These are phyloP conservation scores for Coemansia sp. DNA, from an alignment of 192 early-diverging fungal species.

Conservation along the genomic window DNA sequence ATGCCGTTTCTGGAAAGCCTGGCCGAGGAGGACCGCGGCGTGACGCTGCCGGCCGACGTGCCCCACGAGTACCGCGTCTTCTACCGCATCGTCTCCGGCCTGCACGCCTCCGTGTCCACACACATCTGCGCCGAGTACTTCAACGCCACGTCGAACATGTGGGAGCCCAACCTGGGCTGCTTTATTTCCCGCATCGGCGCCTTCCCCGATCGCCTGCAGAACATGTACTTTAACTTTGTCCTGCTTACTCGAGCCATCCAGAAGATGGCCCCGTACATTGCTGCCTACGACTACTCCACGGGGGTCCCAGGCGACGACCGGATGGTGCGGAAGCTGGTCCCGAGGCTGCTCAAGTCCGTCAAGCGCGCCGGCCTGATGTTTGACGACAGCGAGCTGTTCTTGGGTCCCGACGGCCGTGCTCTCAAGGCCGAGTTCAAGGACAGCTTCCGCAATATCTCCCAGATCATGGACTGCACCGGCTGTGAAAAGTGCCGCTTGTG, in stretches of 20 bases:
- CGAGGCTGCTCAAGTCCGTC: constrained; percentile 30
- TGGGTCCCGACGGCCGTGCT: constrained; percentile 56
- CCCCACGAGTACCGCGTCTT: constrained; percentile 44
- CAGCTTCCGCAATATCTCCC: constrained; percentile 92
- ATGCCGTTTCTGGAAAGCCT: constrained; percentile 53
- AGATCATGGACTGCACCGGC: constrained; percentile 98
- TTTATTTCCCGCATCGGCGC: constrained; percentile 83
- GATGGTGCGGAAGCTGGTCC: constrained; percentile 42
- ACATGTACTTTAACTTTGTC: constrained; percentile 93
- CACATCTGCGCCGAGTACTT: constrained; percentile 96
- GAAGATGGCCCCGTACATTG: constrained; percentile 77
- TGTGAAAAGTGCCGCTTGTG: constrained; percentile 99
- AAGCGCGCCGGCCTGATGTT: constrained; percentile 65
- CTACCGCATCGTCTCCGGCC: constrained; percentile 58
- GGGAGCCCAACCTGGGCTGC: constrained; percentile 91
- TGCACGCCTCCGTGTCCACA: constrained; percentile 95
- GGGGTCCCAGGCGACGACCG: constrained; percentile 59
- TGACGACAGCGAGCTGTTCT: constrained; percentile 87
- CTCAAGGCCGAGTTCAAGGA: constrained; percentile 86
- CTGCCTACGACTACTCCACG: constrained; percentile 72
- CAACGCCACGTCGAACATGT: constrained; percentile 80
- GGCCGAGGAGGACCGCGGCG: constrained; percentile 52
- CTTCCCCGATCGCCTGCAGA: constrained; percentile 89
- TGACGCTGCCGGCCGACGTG: constrained; percentile 48
- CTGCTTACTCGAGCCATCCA: constrained; percentile 81